Evolutionary conservation across 2,329 filamentous ascomycete genomes (phyloP), one percentile per base, ranked within the genome.

Genomic region (Botrytis cinerea): DNA sequence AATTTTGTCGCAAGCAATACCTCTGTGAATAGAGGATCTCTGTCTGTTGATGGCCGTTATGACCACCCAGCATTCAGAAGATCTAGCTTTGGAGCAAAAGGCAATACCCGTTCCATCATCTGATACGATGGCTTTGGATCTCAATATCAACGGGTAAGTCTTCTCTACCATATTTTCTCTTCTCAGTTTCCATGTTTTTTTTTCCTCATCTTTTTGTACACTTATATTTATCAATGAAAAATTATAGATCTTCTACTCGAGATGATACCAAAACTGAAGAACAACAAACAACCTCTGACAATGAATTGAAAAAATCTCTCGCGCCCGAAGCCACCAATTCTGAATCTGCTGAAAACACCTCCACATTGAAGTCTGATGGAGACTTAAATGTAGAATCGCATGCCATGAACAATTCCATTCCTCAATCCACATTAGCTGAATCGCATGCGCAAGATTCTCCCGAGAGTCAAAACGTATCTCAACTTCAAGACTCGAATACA

Each of bases 61-160:
- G 86, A 84, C 86, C 76, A 86, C 86, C 77, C 70, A 71, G 46
- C 84, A 73, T 75, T 73, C 80, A 74, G 79, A 80, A 74, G 76
- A 78, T 63, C 78, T 79, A 72, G 77, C 81, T 66, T 78, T 84
- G 79, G 86, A 87, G 79, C 82, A 86, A 79, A 90, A 89, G 83
- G 82, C 84, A 80, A 83, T 82, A 80, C 83, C 85, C 75, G 79
- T 81, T 80, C 80, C 82, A 81, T 82, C 83, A 78, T 81, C 83
- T 79, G 84, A 85, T 78, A 84, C 83, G 77, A 87, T 87, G 85
- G 84, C 85, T 74, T 82, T 88, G 73, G 84, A 88, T 78, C 81
- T 83, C 75, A 84, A 86, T 62, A 83, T 87, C 78, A 89, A 90
- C 80, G 88, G 88, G 89, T 91, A 84, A 87, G 88, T 87, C 80